Evolutionary conservation across 2,329 filamentous ascomycete genomes (phyloP), one percentile per base, ranked within the genome.

Genomic region (Venturia aucupariae): DNA sequence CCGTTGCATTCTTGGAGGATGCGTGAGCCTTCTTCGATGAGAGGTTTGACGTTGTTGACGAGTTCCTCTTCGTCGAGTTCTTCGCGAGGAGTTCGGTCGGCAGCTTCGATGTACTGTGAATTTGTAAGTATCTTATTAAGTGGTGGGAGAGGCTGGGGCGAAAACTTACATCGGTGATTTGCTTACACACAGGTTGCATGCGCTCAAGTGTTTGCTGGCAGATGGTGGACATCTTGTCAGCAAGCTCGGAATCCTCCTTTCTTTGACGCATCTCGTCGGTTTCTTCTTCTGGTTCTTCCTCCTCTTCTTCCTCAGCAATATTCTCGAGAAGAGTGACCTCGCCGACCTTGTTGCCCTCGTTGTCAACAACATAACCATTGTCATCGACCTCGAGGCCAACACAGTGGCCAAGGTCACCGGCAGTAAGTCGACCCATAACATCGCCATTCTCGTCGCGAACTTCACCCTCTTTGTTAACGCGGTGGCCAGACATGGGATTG

Each of bases 51-150:
- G 65, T 92, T 84, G 74, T 90, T 86, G 71, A 97, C 92, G 5
- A 96, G 85, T 69, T 90, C 84, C 72, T 97, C 90, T 74, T 97
- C 92, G 71, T 97, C 91, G 30, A 93, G 86, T 70, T 96, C 91
- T 4, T 95, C 90, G 76, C 90, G 89, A 54, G 89, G 88, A 35
- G 88, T 90, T 68, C 86, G 84, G 75, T 96, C 90, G 35, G 90
- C 90, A 64, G 81, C 82, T 70, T 96, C 90, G 70, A 96, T 89
- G 77, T 88, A 83, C 84, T 90, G 68, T 55, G 66, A 39, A 55
- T 19, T 30, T 68, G 68, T 74, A 69, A 69, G 67, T 65, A 65
- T 74, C 70, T 38, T 41, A 24, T 42, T 46, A 17, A 2, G 60
- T 54, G 27, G 57, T 35, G 54, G 61, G 13, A 55, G 44, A 19